These are phyloP conservation scores for Solanum peruvianum DNA, from an alignment of 257 asterid species.

Conservation along the genomic window DNA sequence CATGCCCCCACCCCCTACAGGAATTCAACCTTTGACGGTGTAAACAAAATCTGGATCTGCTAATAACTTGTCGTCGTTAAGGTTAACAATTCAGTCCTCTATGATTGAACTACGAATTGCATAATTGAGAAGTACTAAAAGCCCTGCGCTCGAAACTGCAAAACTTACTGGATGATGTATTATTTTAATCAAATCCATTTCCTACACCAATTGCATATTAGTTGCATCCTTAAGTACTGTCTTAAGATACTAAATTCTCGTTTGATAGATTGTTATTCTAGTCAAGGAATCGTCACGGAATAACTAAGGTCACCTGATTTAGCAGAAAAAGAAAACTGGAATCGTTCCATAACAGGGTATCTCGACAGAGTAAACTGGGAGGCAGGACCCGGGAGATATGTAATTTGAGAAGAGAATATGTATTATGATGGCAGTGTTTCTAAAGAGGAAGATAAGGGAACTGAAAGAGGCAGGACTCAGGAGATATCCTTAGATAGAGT, in stretches of 20 bases:
- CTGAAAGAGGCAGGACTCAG: neutral
- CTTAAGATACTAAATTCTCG: neutral
- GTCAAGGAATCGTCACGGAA: neutral
- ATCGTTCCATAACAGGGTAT: neutral
- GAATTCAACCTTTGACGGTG: neutral
- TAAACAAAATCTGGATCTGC: neutral
- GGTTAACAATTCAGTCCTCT: neutral
- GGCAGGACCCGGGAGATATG: neutral
- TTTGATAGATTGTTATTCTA: neutral
- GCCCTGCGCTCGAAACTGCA: neutral
- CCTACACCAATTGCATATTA: neutral
- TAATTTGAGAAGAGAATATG: neutral
- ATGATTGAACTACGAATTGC: neutral
- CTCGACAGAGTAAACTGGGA: neutral
- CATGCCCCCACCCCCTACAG: neutral
- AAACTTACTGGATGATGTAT: neutral
- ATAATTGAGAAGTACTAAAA: neutral
- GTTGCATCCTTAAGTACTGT: neutral
- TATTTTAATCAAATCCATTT: neutral
- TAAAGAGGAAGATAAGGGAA: neutral
- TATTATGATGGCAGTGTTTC: neutral
- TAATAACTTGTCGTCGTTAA: neutral
- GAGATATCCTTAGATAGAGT: neutral
- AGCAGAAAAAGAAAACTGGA: neutral
- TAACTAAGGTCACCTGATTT: neutral